These are phyloP conservation scores for Globisporangium megalacanthum DNA, from an alignment of 352 stramenopile genomes.

Conservation along the genomic window DNA sequence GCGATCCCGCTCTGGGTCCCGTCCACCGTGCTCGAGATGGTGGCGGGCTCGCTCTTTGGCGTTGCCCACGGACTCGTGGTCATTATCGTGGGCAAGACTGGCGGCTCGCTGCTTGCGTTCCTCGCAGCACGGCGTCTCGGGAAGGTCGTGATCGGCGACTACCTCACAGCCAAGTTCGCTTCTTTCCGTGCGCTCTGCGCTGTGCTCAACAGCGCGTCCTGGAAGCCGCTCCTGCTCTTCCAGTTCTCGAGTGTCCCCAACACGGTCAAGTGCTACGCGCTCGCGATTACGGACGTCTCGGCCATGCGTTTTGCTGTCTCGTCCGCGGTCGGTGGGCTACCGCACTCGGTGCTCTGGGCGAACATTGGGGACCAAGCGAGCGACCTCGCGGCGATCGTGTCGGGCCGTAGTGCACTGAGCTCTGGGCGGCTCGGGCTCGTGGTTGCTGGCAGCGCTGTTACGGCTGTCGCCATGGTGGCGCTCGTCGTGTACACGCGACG, in stretches of 20 bases:
- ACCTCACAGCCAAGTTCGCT: constrained; percentile 53
- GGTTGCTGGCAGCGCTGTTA: constrained; percentile 33
- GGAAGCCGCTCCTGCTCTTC: constrained; percentile 74
- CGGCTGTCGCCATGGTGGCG: constrained; percentile 42
- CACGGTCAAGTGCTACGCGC: constrained; percentile 73
- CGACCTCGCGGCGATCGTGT: constrained; percentile 56
- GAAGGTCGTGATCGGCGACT: constrained; percentile 53
- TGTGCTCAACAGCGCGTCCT: constrained; percentile 56
- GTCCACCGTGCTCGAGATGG: constrained; percentile 57
- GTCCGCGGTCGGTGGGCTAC: constrained; percentile 41
- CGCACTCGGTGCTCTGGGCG: constrained; percentile 64
- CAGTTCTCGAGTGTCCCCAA: constrained; percentile 78
- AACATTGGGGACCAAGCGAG: constrained; percentile 64
- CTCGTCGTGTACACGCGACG: constrained; percentile 65
- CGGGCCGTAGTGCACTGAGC: constrained; percentile 43
- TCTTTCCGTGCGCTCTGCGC: constrained; percentile 64
- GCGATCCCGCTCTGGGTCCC: constrained; percentile 67
- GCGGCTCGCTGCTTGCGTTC: constrained; percentile 64
- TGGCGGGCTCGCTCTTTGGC: constrained; percentile 63
- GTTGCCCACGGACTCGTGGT: constrained; percentile 42
- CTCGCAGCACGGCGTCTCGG: constrained; percentile 46
- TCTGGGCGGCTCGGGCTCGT: constrained; percentile 39
- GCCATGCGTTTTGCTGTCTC: constrained; percentile 49
- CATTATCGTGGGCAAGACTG: constrained; percentile 62
- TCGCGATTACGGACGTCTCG: constrained; percentile 69